Evolutionary conservation across 23 red algal genomes (phyloP).

Genomic region (Gracilaria caudata): DNA sequence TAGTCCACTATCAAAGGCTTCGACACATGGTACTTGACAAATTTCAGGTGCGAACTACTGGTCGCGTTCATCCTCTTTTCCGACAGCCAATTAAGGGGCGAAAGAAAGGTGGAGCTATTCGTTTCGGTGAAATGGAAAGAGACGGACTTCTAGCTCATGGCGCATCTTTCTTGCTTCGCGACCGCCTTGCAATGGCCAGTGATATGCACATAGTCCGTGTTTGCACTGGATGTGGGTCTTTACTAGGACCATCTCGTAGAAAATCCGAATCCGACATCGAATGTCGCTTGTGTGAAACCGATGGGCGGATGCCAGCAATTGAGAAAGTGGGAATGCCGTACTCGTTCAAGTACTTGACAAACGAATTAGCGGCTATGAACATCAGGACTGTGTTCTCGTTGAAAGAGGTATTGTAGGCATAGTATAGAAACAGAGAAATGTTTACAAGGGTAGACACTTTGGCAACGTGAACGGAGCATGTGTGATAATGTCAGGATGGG

Average conservation of each 20-base stretch:
- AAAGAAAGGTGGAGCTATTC: conserved; percentile 91
- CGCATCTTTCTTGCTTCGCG: conserved; percentile 83
- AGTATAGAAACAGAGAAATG: not conserved
- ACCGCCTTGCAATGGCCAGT: conserved; percentile 79
- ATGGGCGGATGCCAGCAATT: not conserved
- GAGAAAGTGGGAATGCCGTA: conserved; percentile 88
- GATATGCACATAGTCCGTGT: conserved; percentile 88
- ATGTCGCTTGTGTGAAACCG: conserved; percentile 14
- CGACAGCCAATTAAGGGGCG: conserved; percentile 94
- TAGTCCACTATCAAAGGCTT: conserved; percentile 93
- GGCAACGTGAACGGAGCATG: no score
- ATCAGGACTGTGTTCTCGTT: conserved; percentile 75
- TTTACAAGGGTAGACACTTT: no score
- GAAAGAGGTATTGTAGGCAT: conserved; percentile 56
- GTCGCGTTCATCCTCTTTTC: conserved; percentile 73
- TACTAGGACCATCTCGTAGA: conserved; percentile 61
- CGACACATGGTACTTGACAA: conserved; percentile 97
- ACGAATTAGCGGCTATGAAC: conserved; percentile 97
- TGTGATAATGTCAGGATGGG: no score
- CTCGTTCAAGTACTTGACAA: conserved; percentile 89
- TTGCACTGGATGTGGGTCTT: conserved; percentile 78
- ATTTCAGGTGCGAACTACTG: conserved; percentile 94
- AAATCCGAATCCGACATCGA: not conserved
- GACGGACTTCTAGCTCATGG: conserved; percentile 92
- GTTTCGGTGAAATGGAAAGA: conserved; percentile 99